Conservation (phyloP, 495 filamentous ascomycete genomes). For the Halenospora varia region DNA sequence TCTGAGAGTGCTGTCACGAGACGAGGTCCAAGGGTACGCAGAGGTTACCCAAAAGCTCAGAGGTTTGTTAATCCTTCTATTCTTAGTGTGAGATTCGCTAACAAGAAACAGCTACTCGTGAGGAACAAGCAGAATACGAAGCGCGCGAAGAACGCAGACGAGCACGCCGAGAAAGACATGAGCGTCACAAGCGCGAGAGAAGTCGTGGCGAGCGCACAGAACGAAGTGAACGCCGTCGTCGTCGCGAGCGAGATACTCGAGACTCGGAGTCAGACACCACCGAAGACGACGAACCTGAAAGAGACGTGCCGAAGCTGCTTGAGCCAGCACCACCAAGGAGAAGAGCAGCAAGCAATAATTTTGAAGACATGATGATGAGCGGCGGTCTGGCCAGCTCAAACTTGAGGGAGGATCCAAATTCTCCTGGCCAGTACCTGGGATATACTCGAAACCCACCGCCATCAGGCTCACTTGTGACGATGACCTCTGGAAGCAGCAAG, state of each 20-base stretch:
- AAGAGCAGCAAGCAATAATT: constrained; percentile 3
- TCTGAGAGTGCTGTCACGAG: constrained; percentile 69
- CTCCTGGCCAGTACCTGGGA: constrained; percentile 12
- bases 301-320: constrained; percentile 11
- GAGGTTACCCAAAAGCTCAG: constrained; percentile 69
- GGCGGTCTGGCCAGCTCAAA: constrained; percentile 9
- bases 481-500: background rate
- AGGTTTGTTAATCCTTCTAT: constrained; percentile 45
- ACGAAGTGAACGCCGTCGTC: constrained; percentile 6
- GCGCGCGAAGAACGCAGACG: constrained; percentile 14
- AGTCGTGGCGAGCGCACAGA: constrained; percentile 5
- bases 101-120: constrained; percentile 17
- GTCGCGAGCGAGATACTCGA: constrained; percentile 1
- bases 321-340: constrained; percentile 15
- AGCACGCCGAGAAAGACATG: constrained; percentile 22
- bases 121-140: constrained; percentile 9
- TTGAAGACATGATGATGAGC: constrained; percentile 22
- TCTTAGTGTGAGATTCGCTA: background rate
- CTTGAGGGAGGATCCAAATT: constrained; percentile 7
- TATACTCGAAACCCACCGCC: constrained; percentile 18
- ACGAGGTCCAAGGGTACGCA: constrained; percentile 78
- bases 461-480: background rate
- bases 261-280: constrained; percentile 20
- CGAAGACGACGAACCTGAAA: constrained; percentile 5
- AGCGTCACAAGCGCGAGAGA: constrained; percentile 25